Percentiles rank a stretch among this genome's conserved stretches.
These are phyloP conservation scores for Castanopsis chinensis DNA, from an alignment of 306 rosid species.

Conservation along the genomic window DNA sequence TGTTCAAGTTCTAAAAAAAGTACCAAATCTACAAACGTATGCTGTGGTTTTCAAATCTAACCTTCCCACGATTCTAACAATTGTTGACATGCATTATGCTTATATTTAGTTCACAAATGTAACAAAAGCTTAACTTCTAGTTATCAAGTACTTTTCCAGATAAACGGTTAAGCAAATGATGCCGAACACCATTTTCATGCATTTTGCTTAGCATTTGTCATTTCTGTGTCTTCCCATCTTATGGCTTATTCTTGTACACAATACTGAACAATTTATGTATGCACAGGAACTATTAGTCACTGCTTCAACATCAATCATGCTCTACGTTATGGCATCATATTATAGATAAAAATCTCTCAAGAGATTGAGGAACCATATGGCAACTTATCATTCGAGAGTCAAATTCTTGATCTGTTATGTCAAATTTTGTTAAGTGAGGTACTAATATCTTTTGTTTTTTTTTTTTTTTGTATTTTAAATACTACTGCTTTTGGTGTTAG, in stretches of 20 bases:
- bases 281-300: conserved; percentile 89
- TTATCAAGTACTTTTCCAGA: background rate
- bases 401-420: background rate
- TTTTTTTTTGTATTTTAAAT: too few species aligned
- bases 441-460: background rate
- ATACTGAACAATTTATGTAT: background rate
- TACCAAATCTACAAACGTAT: background rate
- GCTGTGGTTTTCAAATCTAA: background rate
- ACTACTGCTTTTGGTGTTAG: background rate
- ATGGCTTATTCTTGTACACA: conserved; percentile 14
- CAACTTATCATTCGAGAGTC: conserved; percentile 12
- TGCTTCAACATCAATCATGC: conserved; percentile 60
- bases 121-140: background rate
- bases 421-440: conserved; percentile 7
- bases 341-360: conserved; percentile 56
- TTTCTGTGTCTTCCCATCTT: background rate
- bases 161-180: background rate
- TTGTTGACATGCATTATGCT: background rate
- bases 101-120: background rate
- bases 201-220: background rate
- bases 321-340: conserved; percentile 67
- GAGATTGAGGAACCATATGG: conserved; percentile 17
- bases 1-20: background rate
- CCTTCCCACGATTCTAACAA: background rate
- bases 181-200: background rate